Evolutionary conservation across 2,329 filamentous ascomycete genomes (phyloP), one percentile per base, ranked within the genome.

Genomic region (Parascedosporium putredinis): DNA sequence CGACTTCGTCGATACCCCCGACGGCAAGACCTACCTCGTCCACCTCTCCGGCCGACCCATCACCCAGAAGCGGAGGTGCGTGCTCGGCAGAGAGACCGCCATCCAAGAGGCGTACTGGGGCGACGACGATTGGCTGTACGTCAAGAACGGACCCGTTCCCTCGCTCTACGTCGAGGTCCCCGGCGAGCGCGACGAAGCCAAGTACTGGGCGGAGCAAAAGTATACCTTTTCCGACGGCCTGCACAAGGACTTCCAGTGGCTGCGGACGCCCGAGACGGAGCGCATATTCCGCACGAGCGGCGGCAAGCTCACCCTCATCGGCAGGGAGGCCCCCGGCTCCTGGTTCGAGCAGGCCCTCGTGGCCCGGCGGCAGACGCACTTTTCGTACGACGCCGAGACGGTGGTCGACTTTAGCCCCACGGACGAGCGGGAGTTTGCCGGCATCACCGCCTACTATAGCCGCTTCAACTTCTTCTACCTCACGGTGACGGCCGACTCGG

Each of bases 381-480:
- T 81, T 60, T 79, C 75, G 1, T 79, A 75, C 56, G 76, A 81
- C 50, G 78, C 76, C 46, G 76, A 80, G 60, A 80, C 78, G 0
- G 62, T 70, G 0, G 55, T 81, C 2, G 67, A 72, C 51, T 81
- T 79, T 55, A 62, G 64, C 1, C 79, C 79, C 0, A 60, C 62
- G 0, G 78, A 83, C 56, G 78, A 81, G 64, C 69, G 78, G 9
- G 72, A 81, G 55, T 82, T 79, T 52, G 78, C 79, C 0, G 79
- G 79, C 0, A 63, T 83, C 6, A 75, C 74, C 10, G 75, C 76
- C 0, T 83, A 83, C 61, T 83, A 83, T 63, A 77, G 73, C 57
- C 75, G 78, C 3, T 82, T 69, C 64, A 83, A 83, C 62, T 83
- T 81, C 62, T 82, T 80, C 65, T 83, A 82, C 55, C 67, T 83